phyloP scores from a whole-genome alignment of 106 monocot genomes.

The Apostasia ramifera region DNA sequence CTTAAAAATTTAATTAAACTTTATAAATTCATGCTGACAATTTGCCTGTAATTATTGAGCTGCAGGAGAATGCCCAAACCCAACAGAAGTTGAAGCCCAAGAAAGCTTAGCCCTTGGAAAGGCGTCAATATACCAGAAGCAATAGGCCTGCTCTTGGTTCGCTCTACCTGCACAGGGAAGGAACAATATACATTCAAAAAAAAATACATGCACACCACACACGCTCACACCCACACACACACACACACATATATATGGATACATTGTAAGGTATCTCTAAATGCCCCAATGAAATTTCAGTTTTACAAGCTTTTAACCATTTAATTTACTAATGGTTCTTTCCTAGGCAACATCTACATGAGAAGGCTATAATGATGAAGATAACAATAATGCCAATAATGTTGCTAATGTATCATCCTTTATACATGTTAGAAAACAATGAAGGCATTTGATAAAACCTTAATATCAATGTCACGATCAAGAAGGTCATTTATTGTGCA shows the following conservation, averaged over 20 bases:
- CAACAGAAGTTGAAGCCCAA: slow-evolving; percentile 83
- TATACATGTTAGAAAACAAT: not conserved
- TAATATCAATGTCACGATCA: slow-evolving; percentile 89
- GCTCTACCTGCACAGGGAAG: slow-evolving; percentile 64
- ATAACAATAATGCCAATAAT: too few species aligned
- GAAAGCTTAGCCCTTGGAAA: slow-evolving; percentile 77
- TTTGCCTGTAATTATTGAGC: slow-evolving; percentile 89
- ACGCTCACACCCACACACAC: too few species aligned
- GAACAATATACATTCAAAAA: not conserved
- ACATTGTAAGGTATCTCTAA: too few species aligned
- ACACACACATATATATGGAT: too few species aligned
- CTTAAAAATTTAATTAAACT: too few species aligned
- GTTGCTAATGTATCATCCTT: not conserved
- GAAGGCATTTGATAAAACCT: slow-evolving; percentile 32
- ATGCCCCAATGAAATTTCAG: too few species aligned
- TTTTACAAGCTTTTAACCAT: too few species aligned
- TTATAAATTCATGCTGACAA: not conserved
- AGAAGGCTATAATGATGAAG: too few species aligned
- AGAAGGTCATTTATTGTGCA: slow-evolving; percentile 97
- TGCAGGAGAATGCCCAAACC: slow-evolving; percentile 94
- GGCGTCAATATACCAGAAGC: slow-evolving; percentile 78
- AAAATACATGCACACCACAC: too few species aligned
- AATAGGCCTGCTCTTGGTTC: slow-evolving; percentile 87
- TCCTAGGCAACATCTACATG: too few species aligned
- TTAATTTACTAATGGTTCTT: too few species aligned